These are phyloP conservation scores for Kazachstania sp. DNA, from an alignment of 1,139 yeast genomes.

Conservation along the genomic window DNA sequence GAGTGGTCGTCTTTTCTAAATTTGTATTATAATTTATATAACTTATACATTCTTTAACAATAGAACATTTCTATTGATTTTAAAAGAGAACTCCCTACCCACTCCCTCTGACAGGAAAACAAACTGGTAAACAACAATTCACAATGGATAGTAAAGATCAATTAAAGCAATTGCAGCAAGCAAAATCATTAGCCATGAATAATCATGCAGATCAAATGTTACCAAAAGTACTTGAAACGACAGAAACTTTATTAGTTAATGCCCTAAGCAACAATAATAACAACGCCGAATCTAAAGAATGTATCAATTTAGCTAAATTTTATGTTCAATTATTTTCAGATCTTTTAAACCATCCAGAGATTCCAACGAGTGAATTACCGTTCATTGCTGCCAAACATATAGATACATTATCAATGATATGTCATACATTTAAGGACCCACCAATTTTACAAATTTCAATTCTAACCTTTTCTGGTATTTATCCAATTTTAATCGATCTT, in stretches of 20 bases:
- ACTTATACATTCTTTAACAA: no score
- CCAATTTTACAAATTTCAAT: slow-evolving; percentile 29
- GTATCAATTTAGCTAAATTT: slow-evolving; percentile 16
- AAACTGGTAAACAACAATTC: not conserved
- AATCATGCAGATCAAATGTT: slow-evolving; percentile 37
- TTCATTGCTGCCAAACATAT: slow-evolving; percentile 27
- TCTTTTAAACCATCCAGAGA: slow-evolving; percentile 17
- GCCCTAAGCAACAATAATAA: not conserved
- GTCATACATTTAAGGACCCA: slow-evolving; percentile 23
- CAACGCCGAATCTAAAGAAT: slow-evolving; percentile 1
- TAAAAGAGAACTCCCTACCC: no score
- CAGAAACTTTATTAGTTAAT: slow-evolving; percentile 18
- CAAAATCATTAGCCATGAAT: slow-evolving; percentile 41
- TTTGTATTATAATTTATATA: no score
- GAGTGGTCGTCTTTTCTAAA: no score
- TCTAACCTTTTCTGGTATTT: slow-evolving; percentile 28
- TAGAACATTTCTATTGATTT: no score
- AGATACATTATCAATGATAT: slow-evolving; percentile 13
- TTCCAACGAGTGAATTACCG: slow-evolving; percentile 26
- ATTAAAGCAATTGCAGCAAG: slow-evolving; percentile 42
- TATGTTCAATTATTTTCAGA: slow-evolving; percentile 21
- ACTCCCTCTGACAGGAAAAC: not conserved
- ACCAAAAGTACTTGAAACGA: slow-evolving; percentile 47
- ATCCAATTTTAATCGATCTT: slow-evolving; percentile 32
- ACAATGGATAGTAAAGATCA: slow-evolving; percentile 4